A percentile compares a stretch with the other conserved stretches of the same genome.
These are phyloP conservation scores for Fonsecaea multimorphosa DNA, from an alignment of 2,329 filamentous ascomycete species.

Conservation along the genomic window DNA sequence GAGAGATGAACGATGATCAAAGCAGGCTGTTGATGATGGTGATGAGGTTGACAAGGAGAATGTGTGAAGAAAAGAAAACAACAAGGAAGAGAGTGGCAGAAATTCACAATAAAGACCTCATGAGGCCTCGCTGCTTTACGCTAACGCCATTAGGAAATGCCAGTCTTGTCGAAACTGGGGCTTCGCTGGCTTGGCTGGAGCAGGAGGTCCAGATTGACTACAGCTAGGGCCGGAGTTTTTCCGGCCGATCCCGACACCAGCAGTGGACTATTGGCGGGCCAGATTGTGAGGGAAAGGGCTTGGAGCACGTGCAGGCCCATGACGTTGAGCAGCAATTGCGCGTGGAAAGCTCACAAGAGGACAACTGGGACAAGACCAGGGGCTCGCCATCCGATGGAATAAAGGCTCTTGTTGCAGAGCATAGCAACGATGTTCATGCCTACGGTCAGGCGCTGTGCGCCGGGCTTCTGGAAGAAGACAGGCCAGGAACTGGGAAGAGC, in stretches of 20 bases:
- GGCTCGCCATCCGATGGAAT: background rate
- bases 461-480: constrained; percentile 40
- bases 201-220: background rate
- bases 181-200: background rate
- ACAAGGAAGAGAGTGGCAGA: background rate
- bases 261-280: background rate
- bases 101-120: background rate
- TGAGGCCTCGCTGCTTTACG: background rate
- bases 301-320: background rate
- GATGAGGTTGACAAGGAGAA: background rate
- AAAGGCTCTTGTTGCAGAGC: background rate
- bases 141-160: background rate
- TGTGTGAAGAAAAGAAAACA: constrained; percentile 1
- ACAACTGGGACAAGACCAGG: background rate
- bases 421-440: constrained; percentile 33
- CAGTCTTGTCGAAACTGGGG: background rate
- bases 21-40: background rate
- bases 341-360: background rate
- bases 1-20: background rate
- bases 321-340: background rate
- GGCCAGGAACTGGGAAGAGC: constrained; percentile 35
- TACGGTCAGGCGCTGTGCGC: constrained; percentile 36
- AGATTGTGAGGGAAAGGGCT: background rate
- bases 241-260: background rate
- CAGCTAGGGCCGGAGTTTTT: background rate